A percentile compares a stretch with the other conserved stretches of the same genome.
phyloP scores from a whole-genome alignment of 192 early-diverging fungal species.

The Podila epicladia region DNA sequence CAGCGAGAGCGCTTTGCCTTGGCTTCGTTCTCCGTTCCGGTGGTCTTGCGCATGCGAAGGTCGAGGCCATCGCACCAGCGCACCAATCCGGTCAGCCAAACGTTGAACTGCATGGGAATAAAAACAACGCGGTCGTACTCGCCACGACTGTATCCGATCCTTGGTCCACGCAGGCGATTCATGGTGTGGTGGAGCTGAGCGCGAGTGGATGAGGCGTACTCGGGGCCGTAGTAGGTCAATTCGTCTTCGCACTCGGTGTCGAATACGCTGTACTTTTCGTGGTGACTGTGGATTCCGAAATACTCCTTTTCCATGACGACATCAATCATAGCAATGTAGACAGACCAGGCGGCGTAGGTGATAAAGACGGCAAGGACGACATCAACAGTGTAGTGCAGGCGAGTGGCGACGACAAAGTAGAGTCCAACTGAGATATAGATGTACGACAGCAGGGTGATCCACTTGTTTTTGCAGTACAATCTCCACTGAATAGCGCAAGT shows the following conservation, averaged over 20 bases:
- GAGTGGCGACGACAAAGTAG: slow-evolving; percentile 51
- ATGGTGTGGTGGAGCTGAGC: slow-evolving; percentile 19
- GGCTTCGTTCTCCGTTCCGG: not conserved
- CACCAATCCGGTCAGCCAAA: slow-evolving; percentile 31
- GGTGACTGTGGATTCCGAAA: slow-evolving; percentile 37
- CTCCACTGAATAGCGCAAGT: slow-evolving; percentile 51
- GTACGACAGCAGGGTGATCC: slow-evolving; percentile 48
- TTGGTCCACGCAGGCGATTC: slow-evolving; percentile 38
- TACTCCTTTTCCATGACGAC: slow-evolving; percentile 53
- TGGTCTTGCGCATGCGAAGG: slow-evolving; percentile 30
- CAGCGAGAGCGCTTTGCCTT: slow-evolving; percentile 13
- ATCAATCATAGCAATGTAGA: slow-evolving; percentile 61
- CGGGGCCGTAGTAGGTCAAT: not conserved
- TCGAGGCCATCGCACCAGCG: slow-evolving; percentile 59
- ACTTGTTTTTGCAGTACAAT: slow-evolving; percentile 52
- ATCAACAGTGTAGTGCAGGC: slow-evolving; percentile 56
- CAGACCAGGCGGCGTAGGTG: slow-evolving; percentile 61
- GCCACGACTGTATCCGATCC: slow-evolving; percentile 48
- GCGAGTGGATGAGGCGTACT: not conserved
- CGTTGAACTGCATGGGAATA: slow-evolving; percentile 52
- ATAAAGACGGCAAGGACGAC: slow-evolving; percentile 58
- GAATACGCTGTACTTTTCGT: slow-evolving; percentile 36
- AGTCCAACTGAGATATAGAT: slow-evolving; percentile 45
- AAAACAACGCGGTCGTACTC: slow-evolving; percentile 51
- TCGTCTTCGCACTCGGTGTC: slow-evolving; percentile 23